phyloP scores from a whole-genome alignment of 1,284 basidiomycete genomes.

The Heterobasidion occidentale region DNA sequence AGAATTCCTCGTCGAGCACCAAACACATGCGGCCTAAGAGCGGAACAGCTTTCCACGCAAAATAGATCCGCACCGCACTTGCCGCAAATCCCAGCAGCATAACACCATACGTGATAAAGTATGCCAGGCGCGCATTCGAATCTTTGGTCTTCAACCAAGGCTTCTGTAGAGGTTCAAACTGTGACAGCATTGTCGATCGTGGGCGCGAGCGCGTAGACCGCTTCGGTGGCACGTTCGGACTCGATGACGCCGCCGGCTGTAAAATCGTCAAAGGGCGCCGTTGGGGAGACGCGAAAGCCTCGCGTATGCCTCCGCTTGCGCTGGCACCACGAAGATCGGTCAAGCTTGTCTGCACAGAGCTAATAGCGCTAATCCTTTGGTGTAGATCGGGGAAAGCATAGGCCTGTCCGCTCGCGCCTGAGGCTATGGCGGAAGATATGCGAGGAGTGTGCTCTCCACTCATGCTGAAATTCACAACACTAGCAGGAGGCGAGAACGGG shows the following conservation, averaged over 20 bases:
- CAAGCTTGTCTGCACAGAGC: slow-evolving; percentile 7
- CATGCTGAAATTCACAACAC: slow-evolving; percentile 34
- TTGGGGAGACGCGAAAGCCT: slow-evolving; percentile 45
- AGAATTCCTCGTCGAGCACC: slow-evolving; percentile 74
- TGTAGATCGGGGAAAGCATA: slow-evolving; percentile 25
- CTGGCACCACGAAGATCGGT: slow-evolving; percentile 21
- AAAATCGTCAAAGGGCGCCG: slow-evolving; percentile 32
- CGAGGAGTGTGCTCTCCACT: too few relatives aligned
- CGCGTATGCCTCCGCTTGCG: slow-evolving; percentile 22
- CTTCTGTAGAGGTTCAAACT: slow-evolving; percentile 53
- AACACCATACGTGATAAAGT: slow-evolving; percentile 57
- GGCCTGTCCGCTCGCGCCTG: slow-evolving; percentile 6
- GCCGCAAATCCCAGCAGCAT: slow-evolving; percentile 44
- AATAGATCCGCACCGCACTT: slow-evolving; percentile 45
- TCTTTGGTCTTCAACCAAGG: slow-evolving; percentile 67
- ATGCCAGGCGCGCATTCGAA: slow-evolving; percentile 52
- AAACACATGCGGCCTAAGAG: slow-evolving; percentile 57
- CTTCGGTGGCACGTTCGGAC: too few relatives aligned
- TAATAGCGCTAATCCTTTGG: not conserved
- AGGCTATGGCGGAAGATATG: too few relatives aligned
- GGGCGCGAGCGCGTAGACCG: slow-evolving; percentile 24
- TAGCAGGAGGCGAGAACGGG: slow-evolving; percentile 47
- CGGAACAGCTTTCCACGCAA: slow-evolving; percentile 45
- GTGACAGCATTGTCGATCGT: slow-evolving; percentile 59
- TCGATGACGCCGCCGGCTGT: too few relatives aligned